Evolutionary conservation across 2,329 filamentous ascomycete species (phyloP), one percentile per base, ranked within the genome.

Genomic region (Cladosporium sp.): DNA sequence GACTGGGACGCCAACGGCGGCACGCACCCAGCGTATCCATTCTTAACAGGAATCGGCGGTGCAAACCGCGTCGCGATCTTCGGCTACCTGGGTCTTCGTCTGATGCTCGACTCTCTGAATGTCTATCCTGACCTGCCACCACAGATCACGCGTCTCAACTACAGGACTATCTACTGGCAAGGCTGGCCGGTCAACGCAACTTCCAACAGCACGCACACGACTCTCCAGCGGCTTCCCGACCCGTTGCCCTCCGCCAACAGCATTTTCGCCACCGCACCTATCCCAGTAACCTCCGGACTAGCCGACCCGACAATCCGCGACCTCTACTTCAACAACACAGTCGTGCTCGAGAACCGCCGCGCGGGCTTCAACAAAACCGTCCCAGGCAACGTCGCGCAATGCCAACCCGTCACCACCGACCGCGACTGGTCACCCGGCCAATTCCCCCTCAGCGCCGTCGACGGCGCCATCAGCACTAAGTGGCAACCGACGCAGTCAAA

Each of bases 21-120:
- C 37, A 88, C 86, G 0, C 87, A 90, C 67, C 88, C 89, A 0
- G 89, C 89, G 0, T 91, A 85, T 71, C 89, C 89, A 0, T 91
- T 91, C 78, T 77, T 91, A 28, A 91, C 89, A 0, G 89, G 89
- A 4, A 86, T 89, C 72, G 89, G 89, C 23, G 89, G 89, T 62
- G 85, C 88, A 16, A 85, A 90, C 69, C 88, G 90, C 73, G 85
- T 91, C 28, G 85, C 84, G 0, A 81, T 89, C 2, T 90, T 88
- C 70, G 89, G 89, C 0, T 91, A 88, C 72, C 81, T 91, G 0
- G 89, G 89, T 1, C 80, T 90, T 3, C 83, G 88, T 14, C 79
- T 89, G 1, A 81, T 85, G 56, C 81, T 87, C 2, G 85, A 88
- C 66, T 81, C 81, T 18, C 77, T 87, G n/a, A 84, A 88, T 68